Evolutionary conservation across 2,329 filamentous ascomycete genomes (phyloP).

Genomic region (Lasiodiplodia sp.): DNA sequence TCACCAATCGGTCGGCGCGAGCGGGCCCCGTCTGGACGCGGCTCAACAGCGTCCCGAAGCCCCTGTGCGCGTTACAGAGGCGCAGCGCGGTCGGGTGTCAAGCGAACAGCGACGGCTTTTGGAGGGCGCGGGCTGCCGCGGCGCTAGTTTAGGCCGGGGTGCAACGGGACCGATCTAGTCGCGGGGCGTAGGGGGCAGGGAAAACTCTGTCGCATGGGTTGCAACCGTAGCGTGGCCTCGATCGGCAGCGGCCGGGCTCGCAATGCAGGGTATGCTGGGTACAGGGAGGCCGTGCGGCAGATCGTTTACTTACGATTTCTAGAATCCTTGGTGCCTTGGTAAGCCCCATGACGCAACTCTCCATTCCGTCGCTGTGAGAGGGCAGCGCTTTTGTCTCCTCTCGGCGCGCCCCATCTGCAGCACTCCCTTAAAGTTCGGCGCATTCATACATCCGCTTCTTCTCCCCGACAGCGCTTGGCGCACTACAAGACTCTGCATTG

Average conservation of each 20-base stretch:
- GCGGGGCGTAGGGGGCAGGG: constrained; percentile 48
- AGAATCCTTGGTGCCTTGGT: constrained; percentile 23
- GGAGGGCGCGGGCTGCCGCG: constrained; percentile 5
- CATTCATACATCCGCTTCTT: constrained; percentile 8
- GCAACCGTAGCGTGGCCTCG: constrained; percentile 23
- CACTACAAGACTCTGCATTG: constrained; percentile 5
- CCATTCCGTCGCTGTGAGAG: constrained; percentile 21
- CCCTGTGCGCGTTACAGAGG: constrained; percentile 19
- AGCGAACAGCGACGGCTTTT: constrained; percentile 1
- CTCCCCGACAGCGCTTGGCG: constrained; percentile 16
- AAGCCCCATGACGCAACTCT: constrained; percentile 27
- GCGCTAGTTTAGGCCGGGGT: constrained; percentile 68
- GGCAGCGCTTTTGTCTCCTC: constrained; percentile 14
- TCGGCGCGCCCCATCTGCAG: constrained; percentile 3
- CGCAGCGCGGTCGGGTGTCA: constrained; percentile 20
- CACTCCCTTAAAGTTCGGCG: constrained; percentile 27
- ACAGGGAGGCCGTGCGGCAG: constrained; percentile 22
- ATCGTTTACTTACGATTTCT: constrained; percentile 22
- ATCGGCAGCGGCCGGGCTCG: constrained; percentile 26
- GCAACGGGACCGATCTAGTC: constrained; percentile 70
- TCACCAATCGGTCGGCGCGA: constrained; percentile 24
- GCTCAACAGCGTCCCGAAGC: constrained; percentile 15
- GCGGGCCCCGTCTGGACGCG: constrained; percentile 10
- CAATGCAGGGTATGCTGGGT: constrained; percentile 27
- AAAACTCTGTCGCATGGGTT: constrained; percentile 21